phyloP scores from a whole-genome alignment of 1,284 basidiomycete species.

The Hypsizygus ulmarius region DNA sequence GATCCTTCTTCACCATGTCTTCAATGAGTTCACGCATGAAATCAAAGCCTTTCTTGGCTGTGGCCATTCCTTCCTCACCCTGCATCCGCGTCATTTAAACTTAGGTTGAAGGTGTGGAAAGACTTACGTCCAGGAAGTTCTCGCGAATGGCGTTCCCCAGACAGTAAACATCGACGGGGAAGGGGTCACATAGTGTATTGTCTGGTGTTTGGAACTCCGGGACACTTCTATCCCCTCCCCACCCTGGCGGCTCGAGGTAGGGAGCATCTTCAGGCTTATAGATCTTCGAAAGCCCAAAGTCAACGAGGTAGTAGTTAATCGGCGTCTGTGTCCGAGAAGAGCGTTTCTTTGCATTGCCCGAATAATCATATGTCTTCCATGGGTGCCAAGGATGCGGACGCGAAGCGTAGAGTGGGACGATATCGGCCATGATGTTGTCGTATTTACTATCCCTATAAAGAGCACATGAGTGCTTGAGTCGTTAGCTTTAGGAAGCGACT shows the following conservation, averaged over 20 bases:
- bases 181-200: constrained; percentile 28
- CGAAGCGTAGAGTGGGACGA: too few relatives aligned
- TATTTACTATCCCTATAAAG: too few relatives aligned
- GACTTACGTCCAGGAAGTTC: constrained; percentile 19
- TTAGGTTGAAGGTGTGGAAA: too few relatives aligned
- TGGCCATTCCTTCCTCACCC: too few relatives aligned
- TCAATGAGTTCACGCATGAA: not conserved
- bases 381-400: too few relatives aligned
- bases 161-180: constrained; percentile 36
- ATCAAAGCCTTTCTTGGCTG: not conserved
- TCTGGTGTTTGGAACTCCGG: constrained; percentile 27
- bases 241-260: constrained; percentile 1
- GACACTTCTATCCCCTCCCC: constrained; percentile 32
- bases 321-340: constrained; percentile 27
- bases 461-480: too few relatives aligned
- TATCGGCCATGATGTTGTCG: too few relatives aligned
- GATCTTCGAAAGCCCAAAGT: constrained; percentile 28
- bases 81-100: too few relatives aligned
- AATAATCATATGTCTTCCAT: too few relatives aligned
- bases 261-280: constrained; percentile 20
- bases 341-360: too few relatives aligned
- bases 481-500: too few relatives aligned
- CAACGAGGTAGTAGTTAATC: constrained; percentile 31
- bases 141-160: constrained; percentile 31
- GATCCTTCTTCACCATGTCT: constrained; percentile 3